A percentile compares a stretch with the other conserved stretches of the same genome.
Evolutionary conservation across 352 stramenopile species (phyloP).

Genomic region (Globisporangium carolinianum): DNA sequence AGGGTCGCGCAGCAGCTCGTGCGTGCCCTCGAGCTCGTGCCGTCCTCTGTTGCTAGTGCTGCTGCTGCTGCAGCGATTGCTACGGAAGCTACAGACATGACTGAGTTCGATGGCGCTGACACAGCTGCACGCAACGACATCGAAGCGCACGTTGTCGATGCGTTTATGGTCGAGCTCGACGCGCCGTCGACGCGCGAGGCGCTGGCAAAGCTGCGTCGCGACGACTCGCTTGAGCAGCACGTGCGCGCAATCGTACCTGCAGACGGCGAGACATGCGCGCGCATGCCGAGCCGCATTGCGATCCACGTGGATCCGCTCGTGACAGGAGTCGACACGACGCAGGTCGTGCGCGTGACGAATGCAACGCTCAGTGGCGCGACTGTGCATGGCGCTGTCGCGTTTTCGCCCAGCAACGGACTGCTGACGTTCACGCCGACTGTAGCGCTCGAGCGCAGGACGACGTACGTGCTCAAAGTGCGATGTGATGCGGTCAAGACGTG

Average conservation of each 20-base stretch:
- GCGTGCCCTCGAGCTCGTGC: constrained; percentile 5
- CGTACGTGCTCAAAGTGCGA: constrained; percentile 25
- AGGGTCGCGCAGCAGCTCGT: constrained; percentile 3
- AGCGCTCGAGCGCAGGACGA: constrained; percentile 24
- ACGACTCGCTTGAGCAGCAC: constrained; percentile 10
- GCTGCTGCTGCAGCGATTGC: too few species aligned
- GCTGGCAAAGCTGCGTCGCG: constrained; percentile 7
- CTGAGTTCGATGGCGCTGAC: background rate
- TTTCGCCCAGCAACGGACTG: constrained; percentile 5
- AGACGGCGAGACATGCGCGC: constrained; percentile 13
- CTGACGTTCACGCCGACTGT: constrained; percentile 27
- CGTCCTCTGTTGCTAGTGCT: background rate
- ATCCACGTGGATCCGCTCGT: constrained; percentile 22
- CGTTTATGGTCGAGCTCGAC: constrained; percentile 6
- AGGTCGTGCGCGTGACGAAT: constrained; percentile 30
- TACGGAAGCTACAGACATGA: too few species aligned
- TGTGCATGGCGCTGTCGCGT: constrained; percentile 19
- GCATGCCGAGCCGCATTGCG: constrained; percentile 3
- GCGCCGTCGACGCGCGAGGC: constrained; percentile 12
- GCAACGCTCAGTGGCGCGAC: constrained; percentile 5
- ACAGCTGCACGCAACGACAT: background rate
- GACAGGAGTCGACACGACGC: constrained; percentile 18
- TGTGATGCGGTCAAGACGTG: constrained; percentile 21
- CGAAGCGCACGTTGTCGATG: constrained; percentile 3
- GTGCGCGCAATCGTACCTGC: constrained; percentile 10